A percentile compares a stretch with the other conserved stretches of the same genome.
Evolutionary conservation across 2,329 filamentous ascomycete species (phyloP).

Genomic region (Phoma herbarum): DNA sequence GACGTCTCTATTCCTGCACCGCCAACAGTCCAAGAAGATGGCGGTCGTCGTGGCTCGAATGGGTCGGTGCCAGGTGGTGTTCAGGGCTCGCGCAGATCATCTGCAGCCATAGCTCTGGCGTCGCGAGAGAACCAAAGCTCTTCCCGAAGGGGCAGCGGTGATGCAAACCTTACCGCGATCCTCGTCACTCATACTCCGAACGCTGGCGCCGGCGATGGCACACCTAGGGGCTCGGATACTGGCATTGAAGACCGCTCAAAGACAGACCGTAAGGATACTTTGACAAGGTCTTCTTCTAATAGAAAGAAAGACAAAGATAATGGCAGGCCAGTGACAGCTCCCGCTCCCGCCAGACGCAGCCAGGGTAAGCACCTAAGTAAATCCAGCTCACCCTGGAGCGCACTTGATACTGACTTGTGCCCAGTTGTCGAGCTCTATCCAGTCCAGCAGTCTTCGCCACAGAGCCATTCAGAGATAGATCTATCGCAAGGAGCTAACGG

Average conservation of each 20-base stretch:
- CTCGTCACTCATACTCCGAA: slow-evolving; percentile 51
- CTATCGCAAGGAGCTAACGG: slow-evolving; percentile 44
- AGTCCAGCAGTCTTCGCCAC: slow-evolving; percentile 39
- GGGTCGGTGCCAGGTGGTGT: slow-evolving; percentile 36
- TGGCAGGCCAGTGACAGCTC: slow-evolving; percentile 47
- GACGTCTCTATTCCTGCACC: slow-evolving; percentile 19
- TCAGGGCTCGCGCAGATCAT: slow-evolving; percentile 42
- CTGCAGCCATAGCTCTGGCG: slow-evolving; percentile 36
- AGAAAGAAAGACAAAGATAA: slow-evolving; percentile 36
- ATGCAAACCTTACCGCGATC: slow-evolving; percentile 52
- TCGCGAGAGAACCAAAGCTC: slow-evolving; percentile 47
- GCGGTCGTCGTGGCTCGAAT: slow-evolving; percentile 38
- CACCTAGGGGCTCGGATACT: slow-evolving; percentile 27
- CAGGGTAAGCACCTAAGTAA: slow-evolving; percentile 42
- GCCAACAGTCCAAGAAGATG: slow-evolving; percentile 28
- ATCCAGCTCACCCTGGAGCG: background rate
- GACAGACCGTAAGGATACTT: slow-evolving; percentile 43
- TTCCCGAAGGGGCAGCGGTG: slow-evolving; percentile 50
- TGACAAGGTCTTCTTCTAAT: slow-evolving; percentile 36
- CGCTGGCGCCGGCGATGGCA: slow-evolving; percentile 34
- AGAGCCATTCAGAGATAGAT: slow-evolving; percentile 49
- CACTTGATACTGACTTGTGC: slow-evolving; percentile 6
- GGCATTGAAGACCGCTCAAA: slow-evolving; percentile 29
- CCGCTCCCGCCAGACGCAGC: slow-evolving; percentile 44
- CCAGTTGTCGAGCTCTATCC: slow-evolving; percentile 45